Percentiles rank a stretch among this genome's conserved stretches.
These are phyloP conservation scores for Leccinum fallax DNA, from an alignment of 1,284 basidiomycete species.

Conservation along the genomic window DNA sequence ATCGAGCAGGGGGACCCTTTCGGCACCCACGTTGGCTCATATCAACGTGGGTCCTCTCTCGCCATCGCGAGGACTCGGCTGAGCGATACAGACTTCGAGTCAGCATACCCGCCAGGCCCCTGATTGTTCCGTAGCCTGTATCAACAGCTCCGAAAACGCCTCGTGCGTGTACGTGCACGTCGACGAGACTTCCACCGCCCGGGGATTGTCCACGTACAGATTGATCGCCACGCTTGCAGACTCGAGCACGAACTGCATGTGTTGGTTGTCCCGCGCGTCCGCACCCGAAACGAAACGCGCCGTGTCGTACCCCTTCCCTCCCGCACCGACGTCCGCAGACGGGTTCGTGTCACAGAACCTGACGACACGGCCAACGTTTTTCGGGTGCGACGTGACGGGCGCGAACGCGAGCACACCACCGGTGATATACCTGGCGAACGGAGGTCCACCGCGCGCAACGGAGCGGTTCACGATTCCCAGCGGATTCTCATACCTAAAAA, in stretches of 20 bases:
- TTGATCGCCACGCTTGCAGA: slow-evolving; percentile 88
- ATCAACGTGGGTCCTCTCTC: no score
- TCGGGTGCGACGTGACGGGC: slow-evolving; percentile 41
- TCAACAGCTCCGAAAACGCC: slow-evolving; percentile 50
- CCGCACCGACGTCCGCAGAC: slow-evolving; percentile 35
- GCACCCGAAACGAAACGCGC: slow-evolving; percentile 69
- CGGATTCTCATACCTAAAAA: slow-evolving; percentile 82
- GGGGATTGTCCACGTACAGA: slow-evolving; percentile 48
- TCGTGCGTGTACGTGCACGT: slow-evolving; percentile 86
- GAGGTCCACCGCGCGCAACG: slow-evolving; percentile 42
- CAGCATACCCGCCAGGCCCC: no score
- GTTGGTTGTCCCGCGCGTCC: slow-evolving; percentile 54
- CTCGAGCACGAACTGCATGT: no score
- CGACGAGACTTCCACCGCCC: slow-evolving; percentile 83
- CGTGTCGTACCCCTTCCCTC: slow-evolving; percentile 62
- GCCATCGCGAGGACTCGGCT: no score
- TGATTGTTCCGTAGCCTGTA: slow-evolving; percentile 72
- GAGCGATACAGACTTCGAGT: no score
- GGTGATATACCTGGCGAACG: slow-evolving; percentile 46
- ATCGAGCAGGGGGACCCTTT: no score
- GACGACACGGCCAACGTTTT: slow-evolving; percentile 45
- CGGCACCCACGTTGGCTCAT: no score
- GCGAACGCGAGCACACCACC: slow-evolving; percentile 34
- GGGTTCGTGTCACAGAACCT: slow-evolving; percentile 41
- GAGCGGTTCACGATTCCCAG: slow-evolving; percentile 93